Evolutionary conservation across 2,329 filamentous ascomycete species (phyloP).

Genomic region (Trichoderma sp.): DNA sequence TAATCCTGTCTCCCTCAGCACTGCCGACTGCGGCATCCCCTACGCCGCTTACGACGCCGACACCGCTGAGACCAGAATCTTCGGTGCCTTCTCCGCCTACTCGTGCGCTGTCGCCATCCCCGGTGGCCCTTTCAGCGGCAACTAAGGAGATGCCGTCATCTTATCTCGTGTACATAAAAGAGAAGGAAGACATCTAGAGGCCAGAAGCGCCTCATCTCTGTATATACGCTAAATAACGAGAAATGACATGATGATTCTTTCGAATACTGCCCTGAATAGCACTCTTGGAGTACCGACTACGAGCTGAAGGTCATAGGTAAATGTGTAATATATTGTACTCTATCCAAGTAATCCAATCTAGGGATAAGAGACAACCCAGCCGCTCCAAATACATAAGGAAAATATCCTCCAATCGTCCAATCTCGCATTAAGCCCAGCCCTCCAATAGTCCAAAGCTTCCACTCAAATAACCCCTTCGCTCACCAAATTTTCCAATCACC

Average conservation of each 20-base stretch:
- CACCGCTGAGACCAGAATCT: not conserved
- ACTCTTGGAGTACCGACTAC: not conserved
- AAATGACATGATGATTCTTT: not conserved
- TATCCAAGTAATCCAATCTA: not conserved
- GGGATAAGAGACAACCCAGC: not conserved
- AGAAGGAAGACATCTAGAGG: not conserved
- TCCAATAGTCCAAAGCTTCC: no score
- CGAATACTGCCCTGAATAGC: not conserved
- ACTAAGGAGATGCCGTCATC: not conserved
- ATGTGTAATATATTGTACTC: not conserved
- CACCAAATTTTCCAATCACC: not conserved
- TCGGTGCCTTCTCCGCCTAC: not conserved
- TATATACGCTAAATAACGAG: not conserved
- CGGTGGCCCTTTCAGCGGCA: not conserved
- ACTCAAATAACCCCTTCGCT: not conserved
- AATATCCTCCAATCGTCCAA: not conserved
- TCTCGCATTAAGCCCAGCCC: no score
- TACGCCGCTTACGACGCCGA: constrained; percentile 8
- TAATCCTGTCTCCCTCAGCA: not conserved
- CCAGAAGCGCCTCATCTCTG: not conserved
- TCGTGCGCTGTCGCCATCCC: not conserved
- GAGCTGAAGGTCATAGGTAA: not conserved
- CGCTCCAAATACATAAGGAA: not conserved
- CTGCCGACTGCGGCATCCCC: not conserved
- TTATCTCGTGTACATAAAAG: not conserved